A percentile compares a stretch with the other conserved stretches of the same genome.
These are phyloP conservation scores for Leishmania turanica DNA, from an alignment of 208 protist species.

Conservation along the genomic window DNA sequence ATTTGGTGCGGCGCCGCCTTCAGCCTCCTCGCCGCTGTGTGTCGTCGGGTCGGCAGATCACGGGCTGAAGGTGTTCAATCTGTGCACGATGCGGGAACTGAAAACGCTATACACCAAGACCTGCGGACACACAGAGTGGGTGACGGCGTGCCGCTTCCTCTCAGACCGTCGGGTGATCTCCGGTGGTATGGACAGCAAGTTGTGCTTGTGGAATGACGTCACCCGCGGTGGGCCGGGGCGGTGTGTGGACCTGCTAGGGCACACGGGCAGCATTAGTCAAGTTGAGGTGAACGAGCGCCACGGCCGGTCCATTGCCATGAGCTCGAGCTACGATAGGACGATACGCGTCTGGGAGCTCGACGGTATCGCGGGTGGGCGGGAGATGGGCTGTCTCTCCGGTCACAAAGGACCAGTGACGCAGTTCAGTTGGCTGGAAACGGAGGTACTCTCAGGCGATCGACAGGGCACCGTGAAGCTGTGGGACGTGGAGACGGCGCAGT, in stretches of 20 bases:
- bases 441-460: constrained; percentile 81
- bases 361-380: constrained; percentile 31
- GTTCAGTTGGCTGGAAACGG: constrained; percentile 68
- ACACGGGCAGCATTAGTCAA: constrained; percentile 82
- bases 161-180: constrained; percentile 71
- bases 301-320: constrained; percentile 49
- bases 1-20: background rate
- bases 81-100: constrained; percentile 48
- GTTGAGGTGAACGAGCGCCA: constrained; percentile 56
- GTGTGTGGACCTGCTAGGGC: constrained; percentile 81
- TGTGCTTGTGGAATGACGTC: constrained; percentile 85
- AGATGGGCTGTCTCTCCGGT: constrained; percentile 61
- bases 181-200: constrained; percentile 90
- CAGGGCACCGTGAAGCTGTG: constrained; percentile 76
- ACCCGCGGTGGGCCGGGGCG: constrained; percentile 38
- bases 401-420: constrained; percentile 82
- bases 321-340: constrained; percentile 86
- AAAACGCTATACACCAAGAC: constrained; percentile 78
- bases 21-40: constrained; percentile 25
- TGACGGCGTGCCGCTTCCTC: constrained; percentile 81
- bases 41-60: constrained; percentile 89
- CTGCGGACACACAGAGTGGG: constrained; percentile 89
- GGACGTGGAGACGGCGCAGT: constrained; percentile 68
- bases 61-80: constrained; percentile 84
- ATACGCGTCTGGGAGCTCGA: constrained; percentile 77